Base-by-base conservation (phyloP, 1,139 yeast genomes). In the Neolecta irregularis region DNA sequence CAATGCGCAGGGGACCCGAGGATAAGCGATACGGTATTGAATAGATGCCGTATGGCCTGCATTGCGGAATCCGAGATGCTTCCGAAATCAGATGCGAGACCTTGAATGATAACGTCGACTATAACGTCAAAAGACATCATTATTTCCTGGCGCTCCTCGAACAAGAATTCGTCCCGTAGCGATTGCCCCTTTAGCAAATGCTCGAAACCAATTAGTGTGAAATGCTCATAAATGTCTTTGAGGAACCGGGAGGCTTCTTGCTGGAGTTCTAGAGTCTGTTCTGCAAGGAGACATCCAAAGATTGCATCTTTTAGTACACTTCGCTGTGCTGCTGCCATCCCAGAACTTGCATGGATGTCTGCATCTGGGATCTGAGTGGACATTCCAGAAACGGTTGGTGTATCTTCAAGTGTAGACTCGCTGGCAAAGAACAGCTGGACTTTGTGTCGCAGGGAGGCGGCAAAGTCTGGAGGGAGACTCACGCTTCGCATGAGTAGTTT, bases 41-140 rank as follows among this genome's bases (percentile, higher is more conserved):
- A 35, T 20, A 39, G 35, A 11, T 56, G 41, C 72, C 17, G 71
- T 39, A 85, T 68, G 0, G 81, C 72, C 28, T 66, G 66, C 24
- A 73, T 61, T 39, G 93, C 95, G 34, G 74, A 69, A 3, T 69
- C 70, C 38, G 85, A 64, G 1, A 85, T 88, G 16, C 68, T 70
- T 18, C 65, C 61, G 40, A 74, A 67, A 60, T 81, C 78, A 43
- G 78, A 83, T 41, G 93, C 74, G 44, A 88, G 62, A 0, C 95
- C 88, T 51, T 69, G 73, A 22, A 74, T 70, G 33, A 88, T 68
- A 0, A 92, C 92, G 45, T 73, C 73, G 33, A 83, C 62, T 36
- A 81, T 62, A 11, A 83, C 72, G 9, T 76, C 69, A 51, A 85
- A 85, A 7, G 74, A 66, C 24, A 88, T 62, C 34, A 34, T 35